Conservation (phyloP, 768 basidiomycete species). For the Lentinula raphanica region DNA sequence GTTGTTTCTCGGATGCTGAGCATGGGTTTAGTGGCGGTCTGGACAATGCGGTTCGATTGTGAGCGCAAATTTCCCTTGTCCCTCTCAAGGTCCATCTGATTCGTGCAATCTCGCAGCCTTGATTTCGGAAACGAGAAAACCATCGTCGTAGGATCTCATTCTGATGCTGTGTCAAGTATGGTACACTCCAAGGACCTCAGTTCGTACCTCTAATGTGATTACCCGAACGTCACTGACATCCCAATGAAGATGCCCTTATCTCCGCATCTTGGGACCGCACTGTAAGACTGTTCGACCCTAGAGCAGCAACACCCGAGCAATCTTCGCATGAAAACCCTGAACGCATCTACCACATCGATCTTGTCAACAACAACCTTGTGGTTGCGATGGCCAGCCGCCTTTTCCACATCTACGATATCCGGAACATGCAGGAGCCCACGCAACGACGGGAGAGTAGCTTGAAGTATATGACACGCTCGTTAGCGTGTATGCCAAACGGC, state of each 20-base stretch:
- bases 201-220: conserved; percentile 26
- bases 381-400: conserved; percentile 90
- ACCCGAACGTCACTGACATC: neutral
- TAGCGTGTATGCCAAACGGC: conserved; percentile 91
- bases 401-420: conserved; percentile 85
- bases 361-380: conserved; percentile 74
- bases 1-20: conserved; percentile 60
- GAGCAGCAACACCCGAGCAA: conserved; percentile 51
- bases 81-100: neutral
- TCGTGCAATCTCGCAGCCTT: conserved; percentile 42
- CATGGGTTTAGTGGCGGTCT: conserved; percentile 84
- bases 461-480: conserved; percentile 89
- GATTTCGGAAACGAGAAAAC: conserved; percentile 72
- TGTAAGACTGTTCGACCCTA: conserved; percentile 82
- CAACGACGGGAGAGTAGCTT: conserved; percentile 88
- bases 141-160: conserved; percentile 73
- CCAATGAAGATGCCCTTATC: conserved; percentile 58
- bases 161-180: conserved; percentile 74
- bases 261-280: conserved; percentile 93
- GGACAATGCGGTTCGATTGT: conserved; percentile 82
- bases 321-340: conserved; percentile 68
- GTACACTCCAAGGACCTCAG: conserved; percentile 62
- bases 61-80: conserved; percentile 24
- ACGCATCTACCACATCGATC: conserved; percentile 80
- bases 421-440: conserved; percentile 68